phyloP scores from a whole-genome alignment of 371 early-diverging fungal genomes.

The Mortierella sp. region DNA sequence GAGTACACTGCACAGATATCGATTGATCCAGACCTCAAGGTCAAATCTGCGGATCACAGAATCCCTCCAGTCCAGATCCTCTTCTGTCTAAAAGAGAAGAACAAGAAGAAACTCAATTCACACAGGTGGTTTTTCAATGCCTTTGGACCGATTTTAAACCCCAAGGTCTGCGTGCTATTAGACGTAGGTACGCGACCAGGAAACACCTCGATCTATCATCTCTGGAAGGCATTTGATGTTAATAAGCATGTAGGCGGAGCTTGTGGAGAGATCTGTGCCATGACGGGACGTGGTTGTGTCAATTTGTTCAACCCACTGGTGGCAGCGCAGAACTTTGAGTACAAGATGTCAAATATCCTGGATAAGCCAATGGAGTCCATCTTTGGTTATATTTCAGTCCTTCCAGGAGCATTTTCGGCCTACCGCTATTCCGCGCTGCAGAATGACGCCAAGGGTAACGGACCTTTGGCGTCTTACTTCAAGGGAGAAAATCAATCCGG shows the following conservation, averaged over 20 bases:
- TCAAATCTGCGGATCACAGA: conserved; percentile 76
- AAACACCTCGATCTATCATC: conserved; percentile 84
- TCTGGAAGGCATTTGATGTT: conserved; percentile 94
- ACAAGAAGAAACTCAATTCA: conserved; percentile 92
- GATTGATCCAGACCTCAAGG: conserved; percentile 74
- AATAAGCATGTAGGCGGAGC: conserved; percentile 92
- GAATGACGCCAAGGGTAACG: conserved; percentile 68
- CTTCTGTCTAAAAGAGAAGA: conserved; percentile 93
- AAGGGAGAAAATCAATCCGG: conserved; percentile 86
- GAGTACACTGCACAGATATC: conserved; percentile 93
- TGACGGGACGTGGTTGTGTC: conserved; percentile 78
- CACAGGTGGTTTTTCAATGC: conserved; percentile 99
- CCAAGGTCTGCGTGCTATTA: conserved; percentile 89
- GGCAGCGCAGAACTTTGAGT: conserved; percentile 94
- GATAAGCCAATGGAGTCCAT: conserved; percentile 94
- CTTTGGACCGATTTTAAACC: conserved; percentile 85
- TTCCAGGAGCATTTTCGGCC: conserved; percentile 93
- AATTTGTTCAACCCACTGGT: conserved; percentile 90
- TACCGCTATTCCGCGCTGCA: conserved; percentile 87
- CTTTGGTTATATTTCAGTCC: conserved; percentile 91
- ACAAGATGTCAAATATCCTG: conserved; percentile 93
- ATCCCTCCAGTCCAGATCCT: conserved; percentile 91
- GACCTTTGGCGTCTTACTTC: conserved; percentile 87
- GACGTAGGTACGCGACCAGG: conserved; percentile 95
- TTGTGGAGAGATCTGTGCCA: conserved; percentile 96